Percentiles rank a stretch among this genome's conserved stretches.
These are phyloP conservation scores for Malus orientalis DNA, from an alignment of 306 rosid genomes.

Conservation along the genomic window DNA sequence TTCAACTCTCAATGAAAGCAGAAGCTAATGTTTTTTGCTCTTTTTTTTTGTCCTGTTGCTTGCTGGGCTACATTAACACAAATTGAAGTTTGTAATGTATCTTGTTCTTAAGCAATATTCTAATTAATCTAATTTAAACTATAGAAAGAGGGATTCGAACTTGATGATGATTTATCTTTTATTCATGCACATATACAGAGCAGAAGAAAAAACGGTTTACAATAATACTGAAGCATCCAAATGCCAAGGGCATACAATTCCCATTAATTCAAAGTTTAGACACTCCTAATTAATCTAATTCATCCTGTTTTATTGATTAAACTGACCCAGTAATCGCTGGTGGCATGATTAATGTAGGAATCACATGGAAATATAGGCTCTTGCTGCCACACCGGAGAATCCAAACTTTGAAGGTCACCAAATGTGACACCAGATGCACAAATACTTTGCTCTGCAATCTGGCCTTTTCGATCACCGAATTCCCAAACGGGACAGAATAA, in stretches of 20 bases:
- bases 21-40: accelerated
- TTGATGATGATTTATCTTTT: neutral
- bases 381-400: neutral
- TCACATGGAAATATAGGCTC: slow-evolving; percentile 9
- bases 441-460: neutral
- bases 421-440: slow-evolving; percentile 3
- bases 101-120: neutral
- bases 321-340: slow-evolving; percentile 6
- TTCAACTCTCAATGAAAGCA: slow-evolving; percentile 72
- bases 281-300: neutral
- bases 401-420: slow-evolving; percentile 10
- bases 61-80: neutral
- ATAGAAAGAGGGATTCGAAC: neutral
- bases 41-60: neutral
- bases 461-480: neutral
- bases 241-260: neutral
- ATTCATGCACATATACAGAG: neutral
- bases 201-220: too few relatives aligned
- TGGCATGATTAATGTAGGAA: neutral
- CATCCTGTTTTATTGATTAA: neutral
- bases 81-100: neutral
- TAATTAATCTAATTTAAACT: neutral
- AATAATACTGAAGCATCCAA: neutral
- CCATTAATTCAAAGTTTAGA: neutral
- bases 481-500: neutral